Percentiles rank a stretch among this genome's conserved stretches.
Evolutionary conservation across 331 rosid species (phyloP).

Genomic region (Arachis monticola): DNA sequence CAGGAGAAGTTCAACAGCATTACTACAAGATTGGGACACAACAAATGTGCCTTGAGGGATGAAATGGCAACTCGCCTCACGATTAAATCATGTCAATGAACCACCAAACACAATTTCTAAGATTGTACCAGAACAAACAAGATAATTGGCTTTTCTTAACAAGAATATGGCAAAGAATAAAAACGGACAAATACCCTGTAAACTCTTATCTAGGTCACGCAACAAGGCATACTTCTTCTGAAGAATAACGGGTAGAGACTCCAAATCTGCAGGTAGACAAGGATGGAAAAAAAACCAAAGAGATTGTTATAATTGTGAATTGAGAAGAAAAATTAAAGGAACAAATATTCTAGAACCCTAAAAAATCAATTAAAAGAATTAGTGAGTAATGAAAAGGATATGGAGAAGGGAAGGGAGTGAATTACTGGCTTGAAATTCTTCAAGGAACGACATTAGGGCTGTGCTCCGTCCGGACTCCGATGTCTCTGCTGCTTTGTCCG

Average conservation of each 20-base stretch:
- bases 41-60: neutral
- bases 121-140: neutral
- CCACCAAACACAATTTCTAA: neutral
- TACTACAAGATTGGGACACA: neutral
- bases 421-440: slow-evolving; percentile 92
- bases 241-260: slow-evolving; percentile 86
- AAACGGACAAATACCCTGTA: slow-evolving; percentile 61
- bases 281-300: neutral
- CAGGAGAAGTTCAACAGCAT: neutral
- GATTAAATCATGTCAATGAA: slow-evolving; percentile 1
- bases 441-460: slow-evolving; percentile 75
- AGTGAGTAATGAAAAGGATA: neutral
- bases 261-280: slow-evolving; percentile 62
- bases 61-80: neutral
- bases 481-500: no score
- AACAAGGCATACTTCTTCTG: slow-evolving; percentile 82
- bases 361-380: neutral
- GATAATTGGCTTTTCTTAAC: neutral
- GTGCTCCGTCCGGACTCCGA: no score
- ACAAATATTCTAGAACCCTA: slow-evolving; percentile 6
- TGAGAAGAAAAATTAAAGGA: slow-evolving; percentile 3
- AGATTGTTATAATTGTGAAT: slow-evolving; percentile 1
- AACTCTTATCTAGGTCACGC: slow-evolving; percentile 88
- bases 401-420: neutral
- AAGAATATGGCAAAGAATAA: neutral